Conservation (phyloP, 169 alveolate species). For the Cytauxzoon felis region DNA sequence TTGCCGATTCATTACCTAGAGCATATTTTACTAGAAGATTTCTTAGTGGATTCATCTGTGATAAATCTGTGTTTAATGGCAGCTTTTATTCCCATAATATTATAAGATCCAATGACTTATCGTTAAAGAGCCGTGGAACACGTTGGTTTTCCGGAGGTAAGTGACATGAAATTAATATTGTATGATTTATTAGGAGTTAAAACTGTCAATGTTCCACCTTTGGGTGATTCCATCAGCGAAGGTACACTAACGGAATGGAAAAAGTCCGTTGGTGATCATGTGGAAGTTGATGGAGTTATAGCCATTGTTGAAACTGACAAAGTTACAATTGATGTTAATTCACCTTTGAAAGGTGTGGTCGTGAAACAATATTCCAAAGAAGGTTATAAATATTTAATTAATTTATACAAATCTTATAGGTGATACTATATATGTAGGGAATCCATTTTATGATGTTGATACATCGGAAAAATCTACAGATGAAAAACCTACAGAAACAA, state of each 20-base stretch:
- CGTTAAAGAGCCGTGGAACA: background rate
- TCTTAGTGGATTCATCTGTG: no score
- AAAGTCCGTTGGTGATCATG: constrained; percentile 84
- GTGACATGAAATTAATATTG: background rate
- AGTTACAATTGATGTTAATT: constrained; percentile 88
- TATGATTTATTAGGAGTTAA: constrained; percentile 15
- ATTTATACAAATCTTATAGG: constrained; percentile 69
- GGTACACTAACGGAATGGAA: constrained; percentile 80
- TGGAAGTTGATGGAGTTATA: constrained; percentile 84
- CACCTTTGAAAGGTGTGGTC: constrained; percentile 80
- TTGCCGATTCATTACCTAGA: no score
- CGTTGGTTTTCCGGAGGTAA: constrained; percentile 19
- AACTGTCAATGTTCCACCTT: constrained; percentile 72
- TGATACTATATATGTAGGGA: constrained; percentile 84
- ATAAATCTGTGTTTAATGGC: no score
- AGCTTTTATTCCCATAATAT: no score
- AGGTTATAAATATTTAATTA: constrained; percentile 16
- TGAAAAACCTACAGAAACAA: constrained; percentile 40
- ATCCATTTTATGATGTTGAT: constrained; percentile 81
- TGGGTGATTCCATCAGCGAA: constrained; percentile 86
- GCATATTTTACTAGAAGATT: no score
- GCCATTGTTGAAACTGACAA: constrained; percentile 94
- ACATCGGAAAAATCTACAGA: constrained; percentile 68
- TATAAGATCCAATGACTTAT: no score
- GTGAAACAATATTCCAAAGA: constrained; percentile 52